Conservation (phyloP, 1,139 yeast species). For the Kurtzmaniella quercitrusa region DNA sequence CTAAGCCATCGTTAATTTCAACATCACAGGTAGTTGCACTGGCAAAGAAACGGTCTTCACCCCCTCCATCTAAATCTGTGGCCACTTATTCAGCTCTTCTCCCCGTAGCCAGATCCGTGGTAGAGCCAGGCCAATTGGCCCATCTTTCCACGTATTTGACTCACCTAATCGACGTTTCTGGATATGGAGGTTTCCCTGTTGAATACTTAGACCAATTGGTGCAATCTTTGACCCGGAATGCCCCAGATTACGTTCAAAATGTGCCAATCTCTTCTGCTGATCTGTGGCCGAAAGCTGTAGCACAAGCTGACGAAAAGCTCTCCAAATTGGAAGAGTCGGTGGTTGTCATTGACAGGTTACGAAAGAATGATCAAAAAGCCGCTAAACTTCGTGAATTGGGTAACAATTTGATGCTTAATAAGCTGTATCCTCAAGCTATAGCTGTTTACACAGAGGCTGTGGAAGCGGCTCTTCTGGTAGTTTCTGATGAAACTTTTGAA, state of each 20-base stretch:
- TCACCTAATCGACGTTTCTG: neutral
- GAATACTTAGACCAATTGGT: neutral
- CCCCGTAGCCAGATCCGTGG: neutral
- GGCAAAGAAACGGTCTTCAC: too few relatives aligned
- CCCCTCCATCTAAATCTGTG: too few relatives aligned
- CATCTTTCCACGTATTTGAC: neutral
- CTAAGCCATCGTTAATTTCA: neutral
- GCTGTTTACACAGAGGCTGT: constrained; percentile 38
- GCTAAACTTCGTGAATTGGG: constrained; percentile 35
- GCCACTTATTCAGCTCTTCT: neutral
- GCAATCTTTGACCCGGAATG: neutral
- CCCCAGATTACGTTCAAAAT: neutral
- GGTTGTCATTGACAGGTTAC: neutral
- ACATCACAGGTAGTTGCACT: neutral
- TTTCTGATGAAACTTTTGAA: constrained; percentile 10
- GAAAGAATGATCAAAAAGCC: constrained; percentile 7
- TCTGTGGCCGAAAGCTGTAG: neutral
- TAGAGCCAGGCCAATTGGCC: neutral
- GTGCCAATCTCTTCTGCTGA: neutral
- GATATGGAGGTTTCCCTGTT: neutral
- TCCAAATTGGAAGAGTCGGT: neutral
- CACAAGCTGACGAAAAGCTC: neutral
- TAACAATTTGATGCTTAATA: constrained; percentile 36
- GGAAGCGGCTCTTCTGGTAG: constrained; percentile 15
- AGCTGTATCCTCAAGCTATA: constrained; percentile 40